Conservation (phyloP, 2,329 filamentous ascomycete species). For the Penicillium frequentans region DNA sequence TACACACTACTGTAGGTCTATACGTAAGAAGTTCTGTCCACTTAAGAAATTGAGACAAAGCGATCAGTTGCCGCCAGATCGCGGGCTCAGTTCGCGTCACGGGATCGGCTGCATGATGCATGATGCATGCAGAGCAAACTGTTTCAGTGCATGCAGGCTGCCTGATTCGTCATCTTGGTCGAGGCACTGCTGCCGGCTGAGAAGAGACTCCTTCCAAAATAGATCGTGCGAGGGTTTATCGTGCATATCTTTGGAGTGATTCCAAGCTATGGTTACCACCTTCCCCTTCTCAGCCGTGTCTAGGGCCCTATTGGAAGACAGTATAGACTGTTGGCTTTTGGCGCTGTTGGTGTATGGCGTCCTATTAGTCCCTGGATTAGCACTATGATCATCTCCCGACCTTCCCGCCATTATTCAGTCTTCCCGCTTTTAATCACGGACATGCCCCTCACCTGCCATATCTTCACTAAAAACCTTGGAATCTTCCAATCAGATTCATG, state of each 20-base stretch:
- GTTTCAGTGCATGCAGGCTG: conserved; percentile 10
- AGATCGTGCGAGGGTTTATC: not conserved
- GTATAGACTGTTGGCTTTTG: not conserved
- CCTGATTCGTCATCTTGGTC: conserved; percentile 1
- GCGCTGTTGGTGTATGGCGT: not conserved
- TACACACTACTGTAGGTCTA: not conserved
- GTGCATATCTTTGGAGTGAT: not conserved
- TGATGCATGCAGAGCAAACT: conserved; percentile 12
- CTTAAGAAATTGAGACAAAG: not conserved
- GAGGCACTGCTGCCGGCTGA: not conserved
- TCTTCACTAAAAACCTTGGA: not conserved
- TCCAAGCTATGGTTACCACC: not conserved
- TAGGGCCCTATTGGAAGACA: not conserved
- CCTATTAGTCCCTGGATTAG: not conserved
- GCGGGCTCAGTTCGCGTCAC: not conserved
- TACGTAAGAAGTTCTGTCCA: not conserved
- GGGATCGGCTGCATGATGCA: conserved; percentile 8
- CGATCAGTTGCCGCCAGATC: conserved; percentile 1
- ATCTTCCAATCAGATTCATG: not conserved
- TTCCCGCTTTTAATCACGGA: not conserved
- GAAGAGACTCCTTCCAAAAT: conserved; percentile 4
- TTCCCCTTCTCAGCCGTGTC: not conserved
- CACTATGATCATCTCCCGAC: not conserved
- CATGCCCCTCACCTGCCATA: not conserved
- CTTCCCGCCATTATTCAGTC: conserved; percentile 1